Base-by-base conservation (phyloP, 805 yeast genomes). In the Blastobotrys chiropterorum region DNA sequence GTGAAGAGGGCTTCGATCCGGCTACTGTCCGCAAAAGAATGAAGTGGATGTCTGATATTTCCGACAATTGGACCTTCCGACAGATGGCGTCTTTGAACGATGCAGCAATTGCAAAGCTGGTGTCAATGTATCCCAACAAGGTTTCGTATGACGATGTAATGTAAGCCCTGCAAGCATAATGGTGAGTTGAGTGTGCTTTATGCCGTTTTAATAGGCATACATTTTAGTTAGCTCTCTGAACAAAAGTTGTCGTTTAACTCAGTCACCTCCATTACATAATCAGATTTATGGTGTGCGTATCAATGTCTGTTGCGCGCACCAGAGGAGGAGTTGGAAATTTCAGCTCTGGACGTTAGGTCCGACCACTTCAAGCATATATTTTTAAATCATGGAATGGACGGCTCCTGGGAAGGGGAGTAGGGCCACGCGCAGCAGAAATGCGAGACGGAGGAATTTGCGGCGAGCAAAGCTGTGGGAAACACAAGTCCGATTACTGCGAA, bases 41-140 rank as follows among this genome's bases (percentile, higher is more conserved):
- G 94, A 74, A 73, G 16, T 82, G 90, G 85, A 82, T 85, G 65
- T 81, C 78, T 47, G 67, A 66, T 2, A 71, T 83, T 39, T 85
- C 90, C 2, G 92, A 86, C 63, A 67, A 69, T 48, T 80, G 77
- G 64, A 62, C 76, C 8, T 73, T 83, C 53, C 72, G 74, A 52
- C 77, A 85, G 59, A 82, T 90, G 83, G 78, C 86, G 52, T 60
- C 59, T 19, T 53, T 68, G 45, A 48, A 55, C 8, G 62, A 59
- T 14, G 48, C 38, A 57, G 63, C 65, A 5, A 68, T 66, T 21
- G 57, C 59, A 2, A 63, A 59, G 44, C 70, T 84, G 8, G 67
- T 84, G 3, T 65, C 64, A 1, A 30, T 38, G 17, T 61, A 59
- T 49, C 64, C 62, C 3, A 38, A 19, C n/a, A 17, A 26, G 19